A percentile compares a stretch with the other conserved stretches of the same genome.
These are phyloP conservation scores for Raddia guianensis DNA, from an alignment of 176 grass and related monocot genomes.

Conservation along the genomic window DNA sequence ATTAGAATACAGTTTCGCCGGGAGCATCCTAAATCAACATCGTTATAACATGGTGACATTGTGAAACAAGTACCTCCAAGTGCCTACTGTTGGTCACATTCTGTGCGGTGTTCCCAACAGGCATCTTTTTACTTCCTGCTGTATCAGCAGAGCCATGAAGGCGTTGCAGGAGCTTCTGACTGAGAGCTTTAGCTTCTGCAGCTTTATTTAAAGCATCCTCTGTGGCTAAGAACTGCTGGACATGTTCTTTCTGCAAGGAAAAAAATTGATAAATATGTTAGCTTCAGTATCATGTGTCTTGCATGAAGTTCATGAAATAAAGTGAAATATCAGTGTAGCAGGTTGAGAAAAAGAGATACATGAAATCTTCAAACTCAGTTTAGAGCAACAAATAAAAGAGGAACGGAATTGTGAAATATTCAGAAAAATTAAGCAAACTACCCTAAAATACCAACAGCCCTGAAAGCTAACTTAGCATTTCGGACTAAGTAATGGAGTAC, in stretches of 20 bases:
- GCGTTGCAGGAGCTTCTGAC: conserved; percentile 91
- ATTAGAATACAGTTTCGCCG: background rate
- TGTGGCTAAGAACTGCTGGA: conserved; percentile 96
- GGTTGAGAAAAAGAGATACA: conserved; percentile 9
- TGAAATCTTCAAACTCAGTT: background rate
- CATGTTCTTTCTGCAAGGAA: conserved; percentile 93
- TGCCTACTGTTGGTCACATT: conserved; percentile 69
- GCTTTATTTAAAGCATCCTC: conserved; percentile 99
- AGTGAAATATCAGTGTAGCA: background rate
- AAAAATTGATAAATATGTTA: conserved; percentile 45
- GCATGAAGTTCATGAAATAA: conserved; percentile 14
- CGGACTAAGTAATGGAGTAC: background rate
- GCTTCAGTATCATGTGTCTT: conserved; percentile 36
- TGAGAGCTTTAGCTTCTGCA: conserved; percentile 89
- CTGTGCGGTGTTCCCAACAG: conserved; percentile 66
- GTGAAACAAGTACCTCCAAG: conserved; percentile 67
- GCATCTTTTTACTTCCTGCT: conserved; percentile 57
- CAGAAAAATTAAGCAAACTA: conserved; percentile 13
- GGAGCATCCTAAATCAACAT: conserved; percentile 17
- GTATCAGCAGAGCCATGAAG: conserved; percentile 69
- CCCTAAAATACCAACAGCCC: conserved; percentile 9
- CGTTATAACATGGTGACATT: conserved; percentile 27
- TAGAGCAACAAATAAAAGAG: background rate
- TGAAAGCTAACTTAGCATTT: conserved; percentile 20
- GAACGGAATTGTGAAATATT: conserved; percentile 5